Percentiles rank a stretch among this genome's conserved stretches.
Evolutionary conservation across 192 early-diverging fungal genomes (phyloP).

Genomic region (Helicostylum pulchrum): DNA sequence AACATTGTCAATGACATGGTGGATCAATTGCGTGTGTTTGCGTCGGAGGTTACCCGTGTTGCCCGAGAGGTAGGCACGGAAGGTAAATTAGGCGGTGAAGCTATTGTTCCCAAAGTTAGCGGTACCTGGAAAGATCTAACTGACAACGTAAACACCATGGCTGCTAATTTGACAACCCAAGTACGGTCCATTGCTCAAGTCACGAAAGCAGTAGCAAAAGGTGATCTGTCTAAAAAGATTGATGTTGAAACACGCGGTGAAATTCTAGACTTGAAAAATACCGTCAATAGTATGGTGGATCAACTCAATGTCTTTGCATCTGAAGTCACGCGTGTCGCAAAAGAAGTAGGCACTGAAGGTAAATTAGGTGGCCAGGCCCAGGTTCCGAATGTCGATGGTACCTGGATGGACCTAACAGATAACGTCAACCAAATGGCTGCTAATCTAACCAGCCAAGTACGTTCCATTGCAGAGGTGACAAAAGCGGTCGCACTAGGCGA

Average conservation of each 20-base stretch:
- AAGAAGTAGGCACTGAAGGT: constrained; percentile 61
- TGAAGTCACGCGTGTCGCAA: constrained; percentile 64
- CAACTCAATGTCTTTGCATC: constrained; percentile 45
- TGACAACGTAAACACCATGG: constrained; percentile 67
- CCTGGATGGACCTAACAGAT: constrained; percentile 63
- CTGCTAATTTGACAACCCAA: constrained; percentile 58
- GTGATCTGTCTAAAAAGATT: constrained; percentile 59
- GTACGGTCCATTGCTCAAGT: constrained; percentile 67
- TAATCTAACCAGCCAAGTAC: constrained; percentile 58
- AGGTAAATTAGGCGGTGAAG: constrained; percentile 76
- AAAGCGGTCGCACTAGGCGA: no score
- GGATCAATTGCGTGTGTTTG: constrained; percentile 55
- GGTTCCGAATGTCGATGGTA: constrained; percentile 56
- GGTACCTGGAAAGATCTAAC: constrained; percentile 80
- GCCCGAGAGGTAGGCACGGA: constrained; percentile 66
- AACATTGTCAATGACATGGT: constrained; percentile 63
- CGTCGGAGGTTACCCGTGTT: constrained; percentile 61
- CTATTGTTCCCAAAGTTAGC: constrained; percentile 64
- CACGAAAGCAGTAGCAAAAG: constrained; percentile 51
- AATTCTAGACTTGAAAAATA: constrained; percentile 68
- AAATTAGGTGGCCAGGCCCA: constrained; percentile 55
- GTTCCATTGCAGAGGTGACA: constrained; percentile 59
- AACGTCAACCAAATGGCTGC: constrained; percentile 64
- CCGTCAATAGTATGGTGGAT: constrained; percentile 83
- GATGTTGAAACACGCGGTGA: constrained; percentile 63